Evolutionary conservation across 106 monocot species (phyloP), one percentile per base, ranked within the genome.

Genomic region (Dactylorhiza incarnata): DNA sequence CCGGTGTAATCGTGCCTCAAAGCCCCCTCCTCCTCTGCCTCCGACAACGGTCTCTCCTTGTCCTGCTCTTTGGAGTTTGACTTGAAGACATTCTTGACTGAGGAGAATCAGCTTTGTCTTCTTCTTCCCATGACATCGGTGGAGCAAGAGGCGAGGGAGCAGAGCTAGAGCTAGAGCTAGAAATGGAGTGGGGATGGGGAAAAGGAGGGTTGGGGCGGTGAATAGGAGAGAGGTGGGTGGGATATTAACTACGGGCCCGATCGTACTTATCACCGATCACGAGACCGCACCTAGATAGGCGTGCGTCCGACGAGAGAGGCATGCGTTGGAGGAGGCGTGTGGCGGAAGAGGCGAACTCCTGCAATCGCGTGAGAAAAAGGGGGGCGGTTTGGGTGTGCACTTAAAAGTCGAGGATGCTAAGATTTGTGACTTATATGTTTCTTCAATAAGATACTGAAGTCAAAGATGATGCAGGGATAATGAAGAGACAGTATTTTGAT

Each of bases 41-140:
- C 76, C 17, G 5, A 16, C 46, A 16, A 14, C 25, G 49, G 7
- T 11, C 73, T 79, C 63, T 51, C 48, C 51, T 51, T 51, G 0
- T 58, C 45, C 17, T 13, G 24, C 7, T 77, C 65, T 29, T 46
- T 62, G 58, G 79, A 80, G 24, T 81, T 78, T 24, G 87, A 61
- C 66, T 84, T 90, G 86, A 95, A 95, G 62, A 82, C 90, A 13
- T 74, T 95, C 76, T 81, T 90, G n/a, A 95, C 82, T 4, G 90
- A 85, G 10, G 79, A 83, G 24, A 95, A 74, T 88, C 92, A 92
- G 50, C 83, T 68, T 1, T 51, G 14, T 82, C 89, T 94, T 75
- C 83, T 58, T 68, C 67, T 37, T 45, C 68, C 68, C 68, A 68
- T 68, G 44, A 44, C 45, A 19, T 7, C 5, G 7, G 11, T 45